phyloP scores from a whole-genome alignment of 805 yeast genomes.

The Candida sakaeoensis region DNA sequence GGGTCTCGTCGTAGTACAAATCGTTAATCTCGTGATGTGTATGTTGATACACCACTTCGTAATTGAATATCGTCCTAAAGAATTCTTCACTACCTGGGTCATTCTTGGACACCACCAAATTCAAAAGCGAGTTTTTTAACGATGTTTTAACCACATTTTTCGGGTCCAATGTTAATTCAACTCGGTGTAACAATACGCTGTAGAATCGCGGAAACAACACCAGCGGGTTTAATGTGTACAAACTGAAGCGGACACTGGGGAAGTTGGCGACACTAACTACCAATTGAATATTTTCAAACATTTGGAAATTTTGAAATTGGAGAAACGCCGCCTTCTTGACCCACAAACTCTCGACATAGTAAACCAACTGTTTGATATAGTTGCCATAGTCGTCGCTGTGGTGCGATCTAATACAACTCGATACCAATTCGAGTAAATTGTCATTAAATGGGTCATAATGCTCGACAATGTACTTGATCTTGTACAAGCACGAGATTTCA shows the following conservation, averaged over 20 bases:
- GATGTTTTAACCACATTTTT: neutral
- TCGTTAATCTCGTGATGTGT: slow-evolving; percentile 6
- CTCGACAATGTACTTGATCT: slow-evolving; percentile 2
- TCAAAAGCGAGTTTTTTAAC: slow-evolving; percentile 5
- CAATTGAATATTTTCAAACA: slow-evolving; percentile 18
- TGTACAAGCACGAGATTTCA: slow-evolving; percentile 1
- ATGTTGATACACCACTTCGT: slow-evolving; percentile 1
- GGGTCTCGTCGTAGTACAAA: neutral
- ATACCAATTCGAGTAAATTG: neutral
- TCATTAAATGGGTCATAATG: slow-evolving; percentile 2
- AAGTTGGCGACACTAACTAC: slow-evolving; percentile 7
- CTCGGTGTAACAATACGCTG: slow-evolving; percentile 10
- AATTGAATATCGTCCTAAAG: slow-evolving; percentile 5
- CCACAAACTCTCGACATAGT: slow-evolving; percentile 16
- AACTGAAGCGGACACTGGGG: slow-evolving; percentile 12
- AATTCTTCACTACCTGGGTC: slow-evolving; percentile 1
- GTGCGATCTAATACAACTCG: neutral
- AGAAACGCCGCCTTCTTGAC: slow-evolving; percentile 12
- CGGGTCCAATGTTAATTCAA: neutral
- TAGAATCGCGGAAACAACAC: slow-evolving; percentile 24
- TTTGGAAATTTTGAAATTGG: slow-evolving; percentile 9
- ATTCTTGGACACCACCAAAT: slow-evolving; percentile 4
- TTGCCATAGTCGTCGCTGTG: neutral
- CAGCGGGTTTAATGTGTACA: slow-evolving; percentile 22
- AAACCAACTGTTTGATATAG: slow-evolving; percentile 10